Percentiles rank a stretch among this genome's conserved stretches.
Evolutionary conservation across 2,329 filamentous ascomycete genomes (phyloP).

Genomic region (Coccinonectria pachysandricola): DNA sequence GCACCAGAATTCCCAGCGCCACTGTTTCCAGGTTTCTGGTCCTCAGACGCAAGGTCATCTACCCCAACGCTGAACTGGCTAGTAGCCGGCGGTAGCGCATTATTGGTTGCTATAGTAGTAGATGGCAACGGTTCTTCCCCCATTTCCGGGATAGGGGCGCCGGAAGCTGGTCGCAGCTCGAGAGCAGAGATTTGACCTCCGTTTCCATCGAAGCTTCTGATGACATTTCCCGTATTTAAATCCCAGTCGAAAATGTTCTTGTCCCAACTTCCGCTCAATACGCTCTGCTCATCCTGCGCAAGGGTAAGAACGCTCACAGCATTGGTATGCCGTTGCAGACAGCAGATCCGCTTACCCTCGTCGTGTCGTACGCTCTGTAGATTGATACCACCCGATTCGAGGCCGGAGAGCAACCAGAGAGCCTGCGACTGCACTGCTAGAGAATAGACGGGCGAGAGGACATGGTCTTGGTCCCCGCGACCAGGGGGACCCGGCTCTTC

Average conservation of each 20-base stretch:
- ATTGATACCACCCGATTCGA: slow-evolving; percentile 88
- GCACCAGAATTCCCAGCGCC: too few relatives aligned
- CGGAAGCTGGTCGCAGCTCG: slow-evolving; percentile 71
- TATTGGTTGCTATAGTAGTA: slow-evolving; percentile 70
- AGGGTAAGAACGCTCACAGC: slow-evolving; percentile 82
- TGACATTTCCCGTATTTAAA: slow-evolving; percentile 70
- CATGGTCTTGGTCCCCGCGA: slow-evolving; percentile 44
- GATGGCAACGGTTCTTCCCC: slow-evolving; percentile 49
- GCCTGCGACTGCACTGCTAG: slow-evolving; percentile 83
- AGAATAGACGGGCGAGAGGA: slow-evolving; percentile 86
- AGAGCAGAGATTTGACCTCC: slow-evolving; percentile 81
- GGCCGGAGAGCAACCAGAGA: slow-evolving; percentile 81
- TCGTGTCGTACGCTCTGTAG: slow-evolving; percentile 88
- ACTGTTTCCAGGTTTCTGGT: too few relatives aligned
- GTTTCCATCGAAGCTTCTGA: slow-evolving; percentile 65
- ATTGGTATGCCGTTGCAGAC: slow-evolving; percentile 74
- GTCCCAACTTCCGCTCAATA: slow-evolving; percentile 93
- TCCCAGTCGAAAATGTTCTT: slow-evolving; percentile 94
- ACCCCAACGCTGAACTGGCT: slow-evolving; percentile 18
- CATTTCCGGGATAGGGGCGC: slow-evolving; percentile 64
- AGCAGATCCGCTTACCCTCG: slow-evolving; percentile 80
- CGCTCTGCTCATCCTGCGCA: slow-evolving; percentile 72
- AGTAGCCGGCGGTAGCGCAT: slow-evolving; percentile 48
- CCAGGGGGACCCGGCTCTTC: slow-evolving; percentile 55
- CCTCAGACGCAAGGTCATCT: slow-evolving; percentile 27